Evolutionary conservation across 228 moss, liverwort and hornwort species (phyloP), one percentile per base, ranked within the genome.

Genomic region (Sphagnum magellanicum): DNA sequence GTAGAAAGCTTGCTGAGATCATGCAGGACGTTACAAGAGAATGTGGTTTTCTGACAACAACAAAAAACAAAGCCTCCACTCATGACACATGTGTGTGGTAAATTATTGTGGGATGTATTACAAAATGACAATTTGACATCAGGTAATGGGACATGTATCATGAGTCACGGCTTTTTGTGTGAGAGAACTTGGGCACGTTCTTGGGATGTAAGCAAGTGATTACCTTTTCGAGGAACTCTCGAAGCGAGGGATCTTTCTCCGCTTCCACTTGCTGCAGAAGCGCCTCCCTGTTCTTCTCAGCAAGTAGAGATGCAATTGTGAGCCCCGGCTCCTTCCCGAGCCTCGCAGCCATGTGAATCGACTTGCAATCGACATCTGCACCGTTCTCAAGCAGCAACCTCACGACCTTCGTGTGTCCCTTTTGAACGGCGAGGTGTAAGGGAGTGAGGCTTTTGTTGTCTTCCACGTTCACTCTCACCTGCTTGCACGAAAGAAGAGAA

Each of bases 291-390:
- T 63, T 63, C 46, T 48, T 63, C 32, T 63, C 63, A 46, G 63
- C 63, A 16, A 63, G 47, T 16, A 63, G 16, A 46, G 63, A 9
- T 9, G 63, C 63, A 46, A 63, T 63, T 16, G n/a, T 63, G 16
- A 0, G 63, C 16, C 63, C 63, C 6, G 63, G 46, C 10, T 63
- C 63, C 4, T 63, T 63, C 10, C 63, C 63, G 6, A 63, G 63
- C 63, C 16, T 16, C 14, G 63, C 63, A 10, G 63, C 63, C 63
- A 63, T 16, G 10, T 63, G 63, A 6, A 63, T 63, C 63, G 63
- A 63, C 63, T 46, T 16, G 10, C 4, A 15, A 48, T 63, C 63
- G 10, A 63, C 63, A 10, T 5, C 11, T 10, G 63, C 63, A 5
- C 8, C 63, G 6, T 32, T 63, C 47, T 63, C 47, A 16, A 63